These are phyloP conservation scores for Leucocoprinus leucothites DNA, from an alignment of 768 basidiomycete species.

Conservation along the genomic window DNA sequence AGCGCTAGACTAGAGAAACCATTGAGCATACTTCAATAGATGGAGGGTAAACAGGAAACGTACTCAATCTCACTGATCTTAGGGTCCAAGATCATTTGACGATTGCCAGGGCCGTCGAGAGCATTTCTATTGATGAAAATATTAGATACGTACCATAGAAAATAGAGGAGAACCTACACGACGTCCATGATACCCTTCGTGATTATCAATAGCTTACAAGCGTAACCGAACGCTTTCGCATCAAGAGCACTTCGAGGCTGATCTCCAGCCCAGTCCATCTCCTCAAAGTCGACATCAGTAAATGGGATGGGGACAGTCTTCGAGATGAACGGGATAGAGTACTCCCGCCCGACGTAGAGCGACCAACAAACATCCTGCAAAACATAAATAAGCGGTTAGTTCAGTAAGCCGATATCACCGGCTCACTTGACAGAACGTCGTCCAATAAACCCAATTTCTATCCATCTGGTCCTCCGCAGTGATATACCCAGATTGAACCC, in stretches of 20 bases:
- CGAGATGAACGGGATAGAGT: constrained; percentile 36
- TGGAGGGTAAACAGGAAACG: constrained; percentile 16
- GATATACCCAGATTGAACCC: constrained; percentile 52
- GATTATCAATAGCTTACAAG: constrained; percentile 47
- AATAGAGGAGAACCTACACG: constrained; percentile 34
- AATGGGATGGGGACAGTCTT: constrained; percentile 43
- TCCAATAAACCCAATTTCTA: constrained; percentile 61
- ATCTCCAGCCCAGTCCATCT: constrained; percentile 40
- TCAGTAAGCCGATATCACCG: too few species aligned
- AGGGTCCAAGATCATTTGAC: constrained; percentile 39
- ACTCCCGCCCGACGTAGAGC: constrained; percentile 62
- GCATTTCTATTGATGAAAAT: constrained; percentile 31
- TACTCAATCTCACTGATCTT: constrained; percentile 55
- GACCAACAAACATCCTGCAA: constrained; percentile 61
- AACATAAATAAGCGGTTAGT: constrained; percentile 5
- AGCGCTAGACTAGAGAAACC: constrained; percentile 34
- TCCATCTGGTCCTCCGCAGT: constrained; percentile 50
- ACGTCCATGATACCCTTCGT: constrained; percentile 52
- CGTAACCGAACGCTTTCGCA: constrained; percentile 46
- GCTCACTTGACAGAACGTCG: constrained; percentile 51
- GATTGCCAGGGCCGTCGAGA: constrained; percentile 33
- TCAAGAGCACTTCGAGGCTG: constrained; percentile 38
- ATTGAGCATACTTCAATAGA: neutral
- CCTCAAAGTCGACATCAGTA: constrained; percentile 48
- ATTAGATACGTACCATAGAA: neutral